Evolutionary conservation across 2,329 filamentous ascomycete species (phyloP), one percentile per base, ranked within the genome.

Genomic region (Chaetothyriales sp.): DNA sequence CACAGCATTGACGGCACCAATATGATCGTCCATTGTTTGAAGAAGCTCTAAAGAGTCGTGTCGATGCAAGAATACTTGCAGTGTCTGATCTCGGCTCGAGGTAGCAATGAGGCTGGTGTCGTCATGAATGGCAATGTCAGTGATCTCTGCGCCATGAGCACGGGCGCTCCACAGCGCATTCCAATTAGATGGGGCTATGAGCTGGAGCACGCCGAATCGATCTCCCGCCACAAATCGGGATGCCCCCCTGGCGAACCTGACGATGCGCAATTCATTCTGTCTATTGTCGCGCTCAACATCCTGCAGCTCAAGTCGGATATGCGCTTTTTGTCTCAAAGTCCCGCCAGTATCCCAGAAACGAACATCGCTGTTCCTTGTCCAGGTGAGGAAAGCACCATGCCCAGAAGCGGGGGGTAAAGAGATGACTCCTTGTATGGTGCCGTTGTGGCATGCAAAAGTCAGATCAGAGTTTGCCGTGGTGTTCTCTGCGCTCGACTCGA

Each of bases 11-110:
- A 98, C 89, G 57, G 86, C 86, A 19, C 89, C 87, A 28, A 89
- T 82, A 67, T 97, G 94, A 60, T 98, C 90, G 51, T 86, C 82
- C 63, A 97, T 78, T 0, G 92, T 98, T 66, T 98, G 92, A 49
- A 95, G 78, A 52, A 95, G 78, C 53, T 85, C 78, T 66, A 94
- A 84, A 2, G 68, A 69, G 2, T 80, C 76, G 10, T 68, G 72
- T 1, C 70, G 69, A 20, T 74, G 73, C 54, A 79, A 75, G 64
- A 95, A 97, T n/a, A 98, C 71, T 65, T 98, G 92, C 1, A 90
- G 80, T n/a, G 85, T 95, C 48, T 92, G 83, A 67, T 98, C 92
- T 58, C 92, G 78, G 37, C 88, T 86, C 64, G 85, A 89, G 9
- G 83, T 89, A 18, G 86, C 90, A 60, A 97, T 74, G 46, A 95